These are phyloP conservation scores for Neonectria punicea DNA, from an alignment of 2,329 filamentous ascomycete genomes.

Conservation along the genomic window DNA sequence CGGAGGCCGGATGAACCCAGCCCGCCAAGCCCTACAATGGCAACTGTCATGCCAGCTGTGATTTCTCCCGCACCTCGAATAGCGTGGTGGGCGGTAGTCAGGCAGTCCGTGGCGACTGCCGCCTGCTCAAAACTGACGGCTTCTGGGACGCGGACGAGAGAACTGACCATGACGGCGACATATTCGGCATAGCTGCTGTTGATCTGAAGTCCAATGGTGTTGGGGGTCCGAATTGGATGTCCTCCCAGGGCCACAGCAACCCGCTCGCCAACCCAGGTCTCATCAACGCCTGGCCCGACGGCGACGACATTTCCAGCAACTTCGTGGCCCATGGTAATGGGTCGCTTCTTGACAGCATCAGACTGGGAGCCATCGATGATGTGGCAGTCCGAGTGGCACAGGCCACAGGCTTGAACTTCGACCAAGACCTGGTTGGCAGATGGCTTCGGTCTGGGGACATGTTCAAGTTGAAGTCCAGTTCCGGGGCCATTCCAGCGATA, in stretches of 20 bases:
- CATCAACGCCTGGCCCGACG: constrained; percentile 2
- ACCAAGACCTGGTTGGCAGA: neutral
- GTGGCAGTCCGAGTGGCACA: constrained; percentile 23
- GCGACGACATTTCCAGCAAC: constrained; percentile 12
- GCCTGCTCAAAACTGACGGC: constrained; percentile 14
- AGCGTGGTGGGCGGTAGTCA: constrained; percentile 17
- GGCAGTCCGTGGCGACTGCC: constrained; percentile 18
- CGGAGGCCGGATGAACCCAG: constrained; percentile 5
- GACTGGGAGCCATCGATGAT: constrained; percentile 7
- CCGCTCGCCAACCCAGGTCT: constrained; percentile 1
- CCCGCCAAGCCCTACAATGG: constrained; percentile 14
- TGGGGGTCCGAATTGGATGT: constrained; percentile 4
- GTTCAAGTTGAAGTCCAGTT: neutral
- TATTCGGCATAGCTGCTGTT: constrained; percentile 22
- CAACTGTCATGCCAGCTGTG: constrained; percentile 1
- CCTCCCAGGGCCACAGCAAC: constrained; percentile 10
- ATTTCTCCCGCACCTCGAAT: constrained; percentile 1
- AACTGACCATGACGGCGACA: neutral
- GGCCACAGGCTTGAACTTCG: constrained; percentile 14
- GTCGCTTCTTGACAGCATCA: neutral
- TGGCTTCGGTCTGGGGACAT: neutral
- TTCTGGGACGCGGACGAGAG: constrained; percentile 9
- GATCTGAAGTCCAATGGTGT: constrained; percentile 13
- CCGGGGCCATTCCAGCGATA: neutral
- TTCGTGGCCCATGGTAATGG: constrained; percentile 19